Base-by-base conservation (phyloP, 2,329 filamentous ascomycete genomes). In the Xylaria sp. region DNA sequence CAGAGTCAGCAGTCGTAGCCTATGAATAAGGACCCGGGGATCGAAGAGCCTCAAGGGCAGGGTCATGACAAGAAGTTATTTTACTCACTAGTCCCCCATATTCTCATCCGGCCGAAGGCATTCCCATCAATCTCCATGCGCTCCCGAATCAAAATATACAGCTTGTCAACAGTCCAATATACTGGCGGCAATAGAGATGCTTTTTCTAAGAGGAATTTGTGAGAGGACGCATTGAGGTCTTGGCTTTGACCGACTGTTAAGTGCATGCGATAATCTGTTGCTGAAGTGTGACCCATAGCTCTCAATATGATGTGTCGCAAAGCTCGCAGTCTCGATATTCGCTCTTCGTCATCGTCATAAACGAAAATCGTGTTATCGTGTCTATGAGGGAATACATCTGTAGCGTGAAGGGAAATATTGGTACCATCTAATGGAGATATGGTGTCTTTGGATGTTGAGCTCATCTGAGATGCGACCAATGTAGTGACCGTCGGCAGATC, bases 241-340 rank as follows among this genome's bases (percentile, higher is more conserved):
- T 84, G 81, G 48, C 82, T 87, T 72, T 91, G 89, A 0, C 86
- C 89, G 28, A 91, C 78, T 0, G 87, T 91, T 77, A 91, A 77
- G 75, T 91, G 89, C 73, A 83, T 80, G 13, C 76, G 79, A 66
- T 81, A 85, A 0, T 65, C 59, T 3, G 69, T 69, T 12, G 68
- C 68, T 15, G 71, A 63, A 4, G 67, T 66, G 45, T 78, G 77
- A 0, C 79, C 78, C 18, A 87, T 72, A 1, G 78, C 77, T 4
- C 64, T 63, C n/a, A 83, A 70, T 9, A 86, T 69, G 2, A 65
- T 48, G 6, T 72, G 68, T 20, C 80, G 78, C 63, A 87, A 74
- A 39, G 74, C 52, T 4, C 56, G 69, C 2, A 86, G 68, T 3
- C 56, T 56, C 23, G 68, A 56, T 18, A 13, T 61, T 23, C 63